phyloP scores from a whole-genome alignment of 1,284 basidiomycete genomes.

The Cryptococcus sp. region DNA sequence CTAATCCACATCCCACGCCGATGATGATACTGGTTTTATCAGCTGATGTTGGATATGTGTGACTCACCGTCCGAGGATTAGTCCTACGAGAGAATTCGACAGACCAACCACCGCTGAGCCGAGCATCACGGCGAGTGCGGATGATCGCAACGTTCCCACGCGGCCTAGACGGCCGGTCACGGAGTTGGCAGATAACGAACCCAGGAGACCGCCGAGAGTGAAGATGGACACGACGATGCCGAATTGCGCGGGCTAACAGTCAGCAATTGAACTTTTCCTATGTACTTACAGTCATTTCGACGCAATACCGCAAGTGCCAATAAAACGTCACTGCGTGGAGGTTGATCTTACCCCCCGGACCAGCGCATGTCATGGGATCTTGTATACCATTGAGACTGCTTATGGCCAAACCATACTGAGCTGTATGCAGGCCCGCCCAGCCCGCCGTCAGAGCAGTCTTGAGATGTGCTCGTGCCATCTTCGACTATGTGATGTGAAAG shows the following conservation, averaged over 20 bases:
- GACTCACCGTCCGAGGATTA: constrained; percentile 40
- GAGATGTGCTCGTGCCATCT: constrained; percentile 13
- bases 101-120: constrained; percentile 30
- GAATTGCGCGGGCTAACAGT: constrained; percentile 38
- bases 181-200: constrained; percentile 32
- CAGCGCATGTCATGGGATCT: constrained; percentile 36
- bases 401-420: constrained; percentile 47
- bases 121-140: constrained; percentile 25
- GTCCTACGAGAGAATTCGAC: constrained; percentile 22
- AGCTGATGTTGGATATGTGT: not conserved
- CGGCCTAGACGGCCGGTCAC: constrained; percentile 27
- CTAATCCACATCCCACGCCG: constrained; percentile 55
- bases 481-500: not conserved
- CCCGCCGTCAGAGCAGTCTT: constrained; percentile 31
- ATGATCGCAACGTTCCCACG: constrained; percentile 30
- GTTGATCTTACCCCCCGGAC: constrained; percentile 1
- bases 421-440: constrained; percentile 45
- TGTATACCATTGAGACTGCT: constrained; percentile 46
- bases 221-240: constrained; percentile 54
- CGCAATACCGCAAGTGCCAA: constrained; percentile 26
- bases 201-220: constrained; percentile 55
- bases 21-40: constrained; percentile 38
- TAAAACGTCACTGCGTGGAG: constrained; percentile 3
- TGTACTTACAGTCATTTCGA: constrained; percentile 35
- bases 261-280: not conserved